Conservation (phyloP, 2,329 filamentous ascomycete species). For the Monosporascus sp. region DNA sequence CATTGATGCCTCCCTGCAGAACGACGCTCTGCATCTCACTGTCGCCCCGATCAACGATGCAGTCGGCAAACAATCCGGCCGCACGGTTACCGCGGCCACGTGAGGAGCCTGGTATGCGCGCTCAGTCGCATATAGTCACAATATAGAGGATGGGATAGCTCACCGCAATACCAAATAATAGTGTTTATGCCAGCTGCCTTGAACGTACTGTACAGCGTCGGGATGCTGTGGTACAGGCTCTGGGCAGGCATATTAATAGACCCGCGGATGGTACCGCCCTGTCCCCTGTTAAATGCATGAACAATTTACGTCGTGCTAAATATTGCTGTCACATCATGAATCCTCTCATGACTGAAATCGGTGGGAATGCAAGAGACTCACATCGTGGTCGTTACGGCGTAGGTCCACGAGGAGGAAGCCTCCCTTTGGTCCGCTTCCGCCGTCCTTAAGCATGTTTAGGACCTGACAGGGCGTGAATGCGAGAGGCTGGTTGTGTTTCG, state of each 20-base stretch:
- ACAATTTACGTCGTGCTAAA: too few species aligned
- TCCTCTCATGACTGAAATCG: background rate
- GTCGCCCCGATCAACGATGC: slow-evolving; percentile 37
- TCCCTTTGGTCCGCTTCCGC: too few species aligned
- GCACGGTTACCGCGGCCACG: slow-evolving; percentile 48
- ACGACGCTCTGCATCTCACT: slow-evolving; percentile 41
- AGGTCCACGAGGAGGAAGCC: slow-evolving; percentile 33
- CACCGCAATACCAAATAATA: slow-evolving; percentile 46
- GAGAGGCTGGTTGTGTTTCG: too few species aligned
- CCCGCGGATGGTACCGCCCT: slow-evolving; percentile 52
- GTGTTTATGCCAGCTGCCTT: slow-evolving; percentile 33
- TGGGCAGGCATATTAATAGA: slow-evolving; percentile 50
- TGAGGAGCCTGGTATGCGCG: slow-evolving; percentile 38
- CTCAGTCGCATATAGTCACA: background rate
- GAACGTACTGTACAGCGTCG: slow-evolving; percentile 36
- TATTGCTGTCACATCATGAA: too few species aligned
- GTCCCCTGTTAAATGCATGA: background rate
- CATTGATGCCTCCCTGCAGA: slow-evolving; percentile 47
- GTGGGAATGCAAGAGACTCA: slow-evolving; percentile 9
- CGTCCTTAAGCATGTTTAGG: too few species aligned
- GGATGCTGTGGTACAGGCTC: slow-evolving; percentile 37
- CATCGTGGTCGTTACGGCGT: slow-evolving; percentile 37
- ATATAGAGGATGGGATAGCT: slow-evolving; percentile 7
- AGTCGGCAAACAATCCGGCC: slow-evolving; percentile 51
- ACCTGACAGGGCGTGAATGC: too few species aligned